Evolutionary conservation across 2,329 filamentous ascomycete species (phyloP), one percentile per base, ranked within the genome.

Genomic region (Clarireedia monteithiana): DNA sequence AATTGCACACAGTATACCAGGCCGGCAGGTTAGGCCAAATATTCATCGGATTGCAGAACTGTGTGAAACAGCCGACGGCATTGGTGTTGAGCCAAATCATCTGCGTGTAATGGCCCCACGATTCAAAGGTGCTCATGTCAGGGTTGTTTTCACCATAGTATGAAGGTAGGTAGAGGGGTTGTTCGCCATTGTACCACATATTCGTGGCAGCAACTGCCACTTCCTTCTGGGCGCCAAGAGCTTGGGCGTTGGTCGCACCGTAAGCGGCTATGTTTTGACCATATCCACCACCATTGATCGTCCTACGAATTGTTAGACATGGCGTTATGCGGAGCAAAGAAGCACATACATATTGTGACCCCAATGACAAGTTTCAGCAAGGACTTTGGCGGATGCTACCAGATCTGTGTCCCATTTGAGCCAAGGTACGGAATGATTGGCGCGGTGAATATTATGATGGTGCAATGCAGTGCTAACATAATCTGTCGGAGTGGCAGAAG

Each of bases 1-100:
- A 96, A 80, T 96, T 92, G 85, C 91, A 96, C 65, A 95, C 89
- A 30, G 88, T 91, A 77, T 83, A 91, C 73, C 81, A 84, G 24
- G 84, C 73, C 5, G 46, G 47, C 38, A 53, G 3, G 71, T 58
- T 62, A 27, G 68, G 60, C 26, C 53, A 57, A n/a, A 62, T 58
- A 36, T 73, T 77, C 53, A 79, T 77, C 30, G 72, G 65, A 5
- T 71, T 63, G 73, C 84, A 87, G 68, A 74, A 72, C 57, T 76
- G 68, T 24, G 74, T 80, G 50, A 74, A 75, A 68, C 86, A 90
- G 58, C 84, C 86, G 40, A 89, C 74, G 40, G 75, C 62, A 23
- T 72, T 79, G 53, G 84, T 82, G 20, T 62, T 71, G 65, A 78
- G 79, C 86, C 86, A 90, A 53, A 90, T 78, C 39, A 89, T 75